phyloP scores from a whole-genome alignment of 306 rosid species.

The Vicia sativa region DNA sequence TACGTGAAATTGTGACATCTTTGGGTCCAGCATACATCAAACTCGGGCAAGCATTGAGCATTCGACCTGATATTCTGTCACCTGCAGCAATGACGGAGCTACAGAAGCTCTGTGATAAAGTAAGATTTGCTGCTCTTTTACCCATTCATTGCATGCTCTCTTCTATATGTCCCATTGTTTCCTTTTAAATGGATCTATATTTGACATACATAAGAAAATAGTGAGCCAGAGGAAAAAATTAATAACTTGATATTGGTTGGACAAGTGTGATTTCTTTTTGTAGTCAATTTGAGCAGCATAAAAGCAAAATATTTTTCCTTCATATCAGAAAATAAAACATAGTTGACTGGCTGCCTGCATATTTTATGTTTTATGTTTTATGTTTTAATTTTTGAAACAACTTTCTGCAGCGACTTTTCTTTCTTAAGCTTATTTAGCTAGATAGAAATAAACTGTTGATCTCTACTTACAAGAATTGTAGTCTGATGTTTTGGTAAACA shows the following conservation, averaged over 20 bases:
- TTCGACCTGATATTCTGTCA: constrained; percentile 93
- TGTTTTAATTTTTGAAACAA: constrained; percentile 35
- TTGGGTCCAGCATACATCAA: constrained; percentile 99
- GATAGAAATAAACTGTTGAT: constrained; percentile 19
- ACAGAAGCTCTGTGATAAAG: constrained; percentile 99
- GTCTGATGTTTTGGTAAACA: constrained; percentile 8
- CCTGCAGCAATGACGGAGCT: constrained; percentile 94
- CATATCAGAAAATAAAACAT: constrained; percentile 22
- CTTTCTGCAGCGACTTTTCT: constrained; percentile 15
- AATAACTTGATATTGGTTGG: constrained; percentile 26
- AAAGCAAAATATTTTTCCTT: constrained; percentile 11
- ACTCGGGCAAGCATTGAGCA: constrained; percentile 99
- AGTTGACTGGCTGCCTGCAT: constrained; percentile 11
- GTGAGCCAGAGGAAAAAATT: constrained; percentile 1
- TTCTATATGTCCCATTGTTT: constrained; percentile 8
- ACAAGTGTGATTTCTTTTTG: constrained; percentile 26
- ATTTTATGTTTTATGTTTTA: background rate
- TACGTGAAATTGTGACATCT: constrained; percentile 96
- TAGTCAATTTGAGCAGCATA: constrained; percentile 16
- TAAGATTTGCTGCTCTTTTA: constrained; percentile 37
- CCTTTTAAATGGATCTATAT: constrained; percentile 17
- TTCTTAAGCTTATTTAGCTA: constrained; percentile 10
- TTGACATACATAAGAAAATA: constrained; percentile 18
- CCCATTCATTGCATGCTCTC: constrained; percentile 2
- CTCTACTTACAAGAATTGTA: constrained; percentile 7